Evolutionary conservation across 306 rosid genomes (phyloP).

Genomic region (Quercus bicolor): DNA sequence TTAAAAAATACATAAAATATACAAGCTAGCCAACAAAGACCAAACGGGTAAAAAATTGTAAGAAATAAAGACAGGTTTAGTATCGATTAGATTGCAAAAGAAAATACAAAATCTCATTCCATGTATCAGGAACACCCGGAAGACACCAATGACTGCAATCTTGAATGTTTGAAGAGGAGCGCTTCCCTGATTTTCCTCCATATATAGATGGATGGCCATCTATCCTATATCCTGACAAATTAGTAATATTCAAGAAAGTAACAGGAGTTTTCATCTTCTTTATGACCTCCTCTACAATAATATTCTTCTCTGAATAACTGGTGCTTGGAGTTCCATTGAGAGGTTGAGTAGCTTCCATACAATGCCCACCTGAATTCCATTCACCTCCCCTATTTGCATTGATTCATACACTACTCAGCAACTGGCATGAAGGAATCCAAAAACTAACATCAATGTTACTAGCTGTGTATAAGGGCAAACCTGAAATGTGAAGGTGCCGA

Average conservation of each 20-base stretch:
- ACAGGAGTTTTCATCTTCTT: constrained; percentile 72
- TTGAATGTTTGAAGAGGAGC: constrained; percentile 38
- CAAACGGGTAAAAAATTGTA: constrained; percentile 13
- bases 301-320: constrained; percentile 46
- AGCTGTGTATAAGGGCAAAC: constrained; percentile 32
- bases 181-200: constrained; percentile 49
- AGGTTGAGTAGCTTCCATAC: constrained; percentile 62
- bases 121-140: constrained; percentile 89
- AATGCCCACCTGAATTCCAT: constrained; percentile 96
- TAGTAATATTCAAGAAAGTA: constrained; percentile 66
- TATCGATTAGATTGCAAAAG: constrained; percentile 42
- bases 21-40: background rate
- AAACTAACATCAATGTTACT: background rate
- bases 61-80: constrained; percentile 4
- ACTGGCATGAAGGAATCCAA: background rate
- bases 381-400: constrained; percentile 64
- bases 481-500: constrained; percentile 96
- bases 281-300: constrained; percentile 54
- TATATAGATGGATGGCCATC: constrained; percentile 84
- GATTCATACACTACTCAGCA: constrained; percentile 16
- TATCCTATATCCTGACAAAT: constrained; percentile 65
- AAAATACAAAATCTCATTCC: constrained; percentile 76
- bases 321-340: constrained; percentile 37
- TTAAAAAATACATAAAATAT: background rate
- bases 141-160: constrained; percentile 99